Evolutionary conservation across 257 asterid species (phyloP).

Genomic region (Craterostigma plantagineum): DNA sequence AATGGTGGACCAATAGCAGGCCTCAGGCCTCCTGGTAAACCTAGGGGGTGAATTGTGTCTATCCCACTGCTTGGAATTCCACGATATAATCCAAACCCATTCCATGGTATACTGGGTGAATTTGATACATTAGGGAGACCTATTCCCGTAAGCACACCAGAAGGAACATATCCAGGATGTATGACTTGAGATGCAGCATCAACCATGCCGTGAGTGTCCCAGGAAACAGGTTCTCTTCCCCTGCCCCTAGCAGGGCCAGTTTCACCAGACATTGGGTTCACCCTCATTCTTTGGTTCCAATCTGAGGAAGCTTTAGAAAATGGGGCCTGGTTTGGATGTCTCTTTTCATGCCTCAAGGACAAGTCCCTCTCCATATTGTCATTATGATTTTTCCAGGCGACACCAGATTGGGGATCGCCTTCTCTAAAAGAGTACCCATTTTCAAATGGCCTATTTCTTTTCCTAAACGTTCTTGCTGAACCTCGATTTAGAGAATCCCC

Average conservation of each 20-base stretch:
- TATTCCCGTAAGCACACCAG: constrained; percentile 58
- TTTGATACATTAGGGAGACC: constrained; percentile 44
- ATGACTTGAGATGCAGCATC: constrained; percentile 55
- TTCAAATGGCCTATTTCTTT: constrained; percentile 58
- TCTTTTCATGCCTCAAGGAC: constrained; percentile 44
- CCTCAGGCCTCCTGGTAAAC: constrained; percentile 56
- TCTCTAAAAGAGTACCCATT: constrained; percentile 55
- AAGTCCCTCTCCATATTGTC: constrained; percentile 28
- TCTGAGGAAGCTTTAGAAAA: constrained; percentile 50
- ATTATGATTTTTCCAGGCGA: constrained; percentile 27
- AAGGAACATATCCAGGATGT: constrained; percentile 48
- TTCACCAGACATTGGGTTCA: constrained; percentile 35
- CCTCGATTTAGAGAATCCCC: constrained; percentile 49
- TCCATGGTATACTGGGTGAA: constrained; percentile 24
- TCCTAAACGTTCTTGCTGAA: constrained; percentile 45
- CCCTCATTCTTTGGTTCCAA: constrained; percentile 35
- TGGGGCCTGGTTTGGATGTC: constrained; percentile 29
- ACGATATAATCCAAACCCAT: constrained; percentile 80
- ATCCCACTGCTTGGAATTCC: constrained; percentile 68
- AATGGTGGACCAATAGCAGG: constrained; percentile 45
- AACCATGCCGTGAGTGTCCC: constrained; percentile 53
- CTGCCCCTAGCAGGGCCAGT: constrained; percentile 47
- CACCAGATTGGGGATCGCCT: constrained; percentile 44
- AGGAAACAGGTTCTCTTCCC: constrained; percentile 50
- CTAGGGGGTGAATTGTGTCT: constrained; percentile 57